Percentiles rank a stretch among this genome's conserved stretches.
These are phyloP conservation scores for Diaporthe sp. DNA, from an alignment of 2,329 filamentous ascomycete genomes.

Conservation along the genomic window DNA sequence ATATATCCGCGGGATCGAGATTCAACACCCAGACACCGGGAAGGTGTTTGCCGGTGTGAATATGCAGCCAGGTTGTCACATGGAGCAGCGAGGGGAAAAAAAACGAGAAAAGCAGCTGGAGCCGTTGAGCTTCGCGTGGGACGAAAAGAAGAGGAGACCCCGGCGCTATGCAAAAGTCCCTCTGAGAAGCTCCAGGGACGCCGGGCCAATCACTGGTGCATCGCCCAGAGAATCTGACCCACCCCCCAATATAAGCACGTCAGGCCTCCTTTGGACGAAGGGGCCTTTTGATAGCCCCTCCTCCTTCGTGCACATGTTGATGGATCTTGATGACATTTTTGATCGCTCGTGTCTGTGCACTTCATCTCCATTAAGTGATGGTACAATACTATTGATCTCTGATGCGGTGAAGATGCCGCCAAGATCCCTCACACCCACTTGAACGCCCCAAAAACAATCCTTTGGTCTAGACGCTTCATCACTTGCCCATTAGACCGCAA, in stretches of 20 bases:
- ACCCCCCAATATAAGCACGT: conserved; percentile 23
- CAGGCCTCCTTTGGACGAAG: neutral
- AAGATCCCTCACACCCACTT: neutral
- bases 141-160: conserved; percentile 22
- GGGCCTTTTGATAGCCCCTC: conserved; percentile 6
- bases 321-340: neutral
- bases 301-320: neutral
- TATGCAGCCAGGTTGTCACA: neutral
- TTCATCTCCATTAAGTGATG: neutral
- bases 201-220: conserved; percentile 26
- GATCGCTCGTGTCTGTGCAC: too few species aligned
- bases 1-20: neutral
- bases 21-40: neutral
- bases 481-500: neutral
- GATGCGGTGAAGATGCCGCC: neutral
- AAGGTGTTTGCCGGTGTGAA: neutral
- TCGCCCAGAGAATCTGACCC: conserved; percentile 17
- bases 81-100: neutral
- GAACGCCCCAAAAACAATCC: neutral
- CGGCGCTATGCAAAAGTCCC: conserved; percentile 31
- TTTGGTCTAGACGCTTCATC: neutral
- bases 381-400: neutral
- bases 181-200: conserved; percentile 17
- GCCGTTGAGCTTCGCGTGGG: conserved; percentile 1
- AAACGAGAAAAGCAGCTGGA: neutral